A percentile compares a stretch with the other conserved stretches of the same genome.
Evolutionary conservation across 2,329 filamentous ascomycete genomes (phyloP).

Genomic region (Botrytis fragariae): DNA sequence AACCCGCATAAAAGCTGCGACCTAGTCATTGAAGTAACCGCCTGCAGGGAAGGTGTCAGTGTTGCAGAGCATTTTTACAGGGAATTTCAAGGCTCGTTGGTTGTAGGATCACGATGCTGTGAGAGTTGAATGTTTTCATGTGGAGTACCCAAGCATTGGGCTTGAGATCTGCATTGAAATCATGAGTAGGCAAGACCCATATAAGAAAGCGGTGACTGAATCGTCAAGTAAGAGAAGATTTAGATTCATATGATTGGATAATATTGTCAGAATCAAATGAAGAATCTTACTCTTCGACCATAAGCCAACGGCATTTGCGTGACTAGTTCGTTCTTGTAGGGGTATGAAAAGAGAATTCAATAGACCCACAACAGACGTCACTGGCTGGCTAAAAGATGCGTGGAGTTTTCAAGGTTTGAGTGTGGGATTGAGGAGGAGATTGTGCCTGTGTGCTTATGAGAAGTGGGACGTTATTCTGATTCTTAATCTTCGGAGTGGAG

Average conservation of each 20-base stretch:
- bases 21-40: constrained; percentile 4
- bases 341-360: neutral
- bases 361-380: constrained; percentile 18
- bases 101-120: constrained; percentile 9
- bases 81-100: neutral
- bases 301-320: constrained; percentile 7
- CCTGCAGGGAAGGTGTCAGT: constrained; percentile 1
- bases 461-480: neutral
- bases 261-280: neutral
- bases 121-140: neutral
- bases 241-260: neutral
- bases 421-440: constrained; percentile 9
- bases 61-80: neutral
- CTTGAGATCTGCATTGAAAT: constrained; percentile 15
- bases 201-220: constrained; percentile 12
- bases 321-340: neutral
- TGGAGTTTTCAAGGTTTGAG: constrained; percentile 1
- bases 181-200: neutral
- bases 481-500: neutral
- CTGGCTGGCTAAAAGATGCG: constrained; percentile 1
- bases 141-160: neutral
- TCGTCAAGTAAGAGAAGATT: neutral
- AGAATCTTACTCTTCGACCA: neutral
- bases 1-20: constrained; percentile 7
- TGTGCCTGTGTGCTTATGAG: neutral